Conservation (phyloP, 75 land plant species). For the Selaginella moellendorffii region DNA sequence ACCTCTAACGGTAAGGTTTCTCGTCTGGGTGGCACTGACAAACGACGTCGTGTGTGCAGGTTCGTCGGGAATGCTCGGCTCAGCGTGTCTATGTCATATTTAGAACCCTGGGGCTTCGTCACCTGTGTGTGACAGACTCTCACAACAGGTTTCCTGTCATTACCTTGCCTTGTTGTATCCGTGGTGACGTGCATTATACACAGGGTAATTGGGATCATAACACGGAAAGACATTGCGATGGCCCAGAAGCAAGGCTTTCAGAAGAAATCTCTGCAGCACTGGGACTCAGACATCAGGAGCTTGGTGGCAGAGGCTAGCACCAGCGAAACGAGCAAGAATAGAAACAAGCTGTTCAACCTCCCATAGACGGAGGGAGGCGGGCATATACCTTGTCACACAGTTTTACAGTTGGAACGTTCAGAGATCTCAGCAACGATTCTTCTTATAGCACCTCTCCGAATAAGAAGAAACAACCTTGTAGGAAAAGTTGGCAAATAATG, state of each 20-base stretch:
- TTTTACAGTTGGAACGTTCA: no score
- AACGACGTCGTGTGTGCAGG: constrained; percentile 12
- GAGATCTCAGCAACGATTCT: no score
- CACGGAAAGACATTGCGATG: constrained; percentile 27
- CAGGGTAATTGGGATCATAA: constrained; percentile 35
- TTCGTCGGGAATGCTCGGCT: constrained; percentile 37
- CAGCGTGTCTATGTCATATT: constrained; percentile 33
- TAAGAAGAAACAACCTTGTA: no score
- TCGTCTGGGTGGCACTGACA: not conserved
- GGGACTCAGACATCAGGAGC: not conserved
- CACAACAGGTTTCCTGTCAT: constrained; percentile 20
- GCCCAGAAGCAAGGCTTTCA: constrained; percentile 14
- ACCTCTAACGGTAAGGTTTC: constrained; percentile 28
- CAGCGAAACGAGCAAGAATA: not conserved
- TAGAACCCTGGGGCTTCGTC: constrained; percentile 31
- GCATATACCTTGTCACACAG: no score
- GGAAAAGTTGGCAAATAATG: no score
- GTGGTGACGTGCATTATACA: constrained; percentile 1
- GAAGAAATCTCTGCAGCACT: not conserved
- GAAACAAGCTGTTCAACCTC: not conserved
- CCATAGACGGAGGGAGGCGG: no score
- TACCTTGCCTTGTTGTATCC: not conserved
- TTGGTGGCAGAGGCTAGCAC: not conserved
- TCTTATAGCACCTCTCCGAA: no score
- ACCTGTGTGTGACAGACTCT: constrained; percentile 36